Base-by-base conservation (phyloP, 2,329 filamentous ascomycete species). In the Zasmidium citrigriseum region DNA sequence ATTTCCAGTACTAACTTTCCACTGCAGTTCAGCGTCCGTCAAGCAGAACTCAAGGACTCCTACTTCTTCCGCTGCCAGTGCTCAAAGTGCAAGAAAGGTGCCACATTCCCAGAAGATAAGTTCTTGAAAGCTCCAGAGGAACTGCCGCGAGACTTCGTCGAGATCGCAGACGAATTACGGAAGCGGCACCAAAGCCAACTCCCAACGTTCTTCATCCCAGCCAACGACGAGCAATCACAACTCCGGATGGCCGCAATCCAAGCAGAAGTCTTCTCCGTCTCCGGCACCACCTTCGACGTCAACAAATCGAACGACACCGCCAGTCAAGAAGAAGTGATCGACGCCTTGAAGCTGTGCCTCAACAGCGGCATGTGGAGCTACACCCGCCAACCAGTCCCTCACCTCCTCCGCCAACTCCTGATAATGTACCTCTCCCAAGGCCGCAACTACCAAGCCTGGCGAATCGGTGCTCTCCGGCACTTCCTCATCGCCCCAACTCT, bases 11-110 rank as follows among this genome's bases (percentile, higher is more conserved):
- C 34, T 41, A 7, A 41, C 7, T 41, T 16, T n/a, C 18, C 18
- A 4, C 16, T 16, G 14, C 14, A 41, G 34, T 78, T 76, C 23
- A 64, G 73, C 9, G 73, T 76, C n/a, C 81, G 86, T 2, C 82
- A 80, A 61, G 71, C 70, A 2, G 81, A 86, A 64, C 77, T 88
- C 1, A 71, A 72, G 48, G 72, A 77, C 22, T 77, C 81, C 24
- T 88, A 86, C 74, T 84, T 81, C 68, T 88, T 88, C 70, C 73
- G 71, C 14, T 88, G 86, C 71, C 67, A 68, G 44, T 88, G 86
- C 65, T 59, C 67, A 4, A 82, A 81, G 68, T 87, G 85, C 64
- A 58, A 69, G 24, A 67, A 64, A 63, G 74, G 72, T 7, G 55
- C 72, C 14, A 70, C 67, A 1, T 67, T 69, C 10, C 65, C 68